Base-by-base conservation (phyloP, 2,329 filamentous ascomycete species). In the Talaromyces piceae region DNA sequence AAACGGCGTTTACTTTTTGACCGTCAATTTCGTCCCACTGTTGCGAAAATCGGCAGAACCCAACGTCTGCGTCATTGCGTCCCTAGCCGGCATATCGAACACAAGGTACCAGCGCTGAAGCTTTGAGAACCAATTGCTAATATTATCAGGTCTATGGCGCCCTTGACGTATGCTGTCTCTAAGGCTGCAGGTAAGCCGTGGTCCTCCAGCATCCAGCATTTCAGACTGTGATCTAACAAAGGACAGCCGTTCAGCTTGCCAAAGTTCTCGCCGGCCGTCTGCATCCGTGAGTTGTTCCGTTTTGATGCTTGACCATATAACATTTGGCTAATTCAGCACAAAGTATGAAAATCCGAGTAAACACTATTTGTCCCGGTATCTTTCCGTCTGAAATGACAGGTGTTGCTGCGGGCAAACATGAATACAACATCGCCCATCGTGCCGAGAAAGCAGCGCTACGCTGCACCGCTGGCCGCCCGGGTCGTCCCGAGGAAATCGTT, bases 1-100 rank as follows among this genome's bases (percentile, higher is more conserved):
- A n/a, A 62, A 51, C 33, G 61, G 61, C 16, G 59, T 63, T 26
- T 63, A 63, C 46, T 63, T 63, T 39, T 41, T 62, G 20, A 60
- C 59, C 0, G 58, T 57, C n/a, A 56, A 55, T 47, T 58, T 62
- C 27, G 48, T 63, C 41, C 59, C 61, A 3, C 57, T 63, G n/a
- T 49, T 63, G 9, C 59, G 61, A 26, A 59, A 61, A 47, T 44
- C 60, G 1, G 46, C 47, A n/a, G 54, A 58, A 25, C 59, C 61
- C 7, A 63, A 61, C 31, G 59, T 63, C 12, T 57, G 55, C 30
- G 53, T 63, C 12, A 63, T 63, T 53, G 55, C 61, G 5, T 61
- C 61, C 9, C 47, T 63, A 2, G 59, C 61, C 11, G 61, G 56
- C 23, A 26, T 63, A 18, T 57, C 53, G 7, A 61, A 58, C 47